Percentiles rank a stretch among this genome's conserved stretches.
Evolutionary conservation across 345 rosid genomes (phyloP).

Genomic region (Rhizophora mangle): DNA sequence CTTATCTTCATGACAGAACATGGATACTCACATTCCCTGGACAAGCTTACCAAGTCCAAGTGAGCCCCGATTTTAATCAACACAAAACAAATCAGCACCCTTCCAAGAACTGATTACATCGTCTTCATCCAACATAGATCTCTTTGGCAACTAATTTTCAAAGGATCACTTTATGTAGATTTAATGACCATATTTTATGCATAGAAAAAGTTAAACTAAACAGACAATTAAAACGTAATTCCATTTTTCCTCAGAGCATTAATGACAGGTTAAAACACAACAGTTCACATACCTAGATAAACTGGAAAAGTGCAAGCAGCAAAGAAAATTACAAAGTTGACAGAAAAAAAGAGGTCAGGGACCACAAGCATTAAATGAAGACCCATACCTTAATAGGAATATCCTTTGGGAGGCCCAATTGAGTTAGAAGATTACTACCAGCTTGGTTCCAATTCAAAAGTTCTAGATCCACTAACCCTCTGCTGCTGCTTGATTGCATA

Average conservation of each 20-base stretch:
- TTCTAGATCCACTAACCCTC: constrained; percentile 32
- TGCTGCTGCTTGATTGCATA: constrained; percentile 43
- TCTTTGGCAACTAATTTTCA: neutral
- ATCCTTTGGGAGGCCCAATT: constrained; percentile 58
- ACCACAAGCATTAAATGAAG: constrained; percentile 5
- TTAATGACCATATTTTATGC: neutral
- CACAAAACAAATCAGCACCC: too few relatives aligned
- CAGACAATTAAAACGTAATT: neutral
- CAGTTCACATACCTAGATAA: neutral
- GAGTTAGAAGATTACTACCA: constrained; percentile 53
- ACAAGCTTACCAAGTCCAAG: too few relatives aligned
- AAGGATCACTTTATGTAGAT: neutral
- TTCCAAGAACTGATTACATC: too few relatives aligned
- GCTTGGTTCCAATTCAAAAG: constrained; percentile 57
- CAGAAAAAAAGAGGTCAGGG: constrained; percentile 1
- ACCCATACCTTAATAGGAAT: constrained; percentile 56
- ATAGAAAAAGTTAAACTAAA: too few relatives aligned
- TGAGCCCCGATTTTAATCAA: too few relatives aligned
- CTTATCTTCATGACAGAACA: too few relatives aligned
- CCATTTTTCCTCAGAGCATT: neutral
- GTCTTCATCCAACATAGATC: neutral
- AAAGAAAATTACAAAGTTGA: constrained; percentile 6
- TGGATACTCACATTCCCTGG: too few relatives aligned
- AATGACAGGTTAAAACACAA: constrained; percentile 1
- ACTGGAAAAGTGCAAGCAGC: neutral